These are phyloP conservation scores for Arthroderma sp. DNA, from an alignment of 2,329 filamentous ascomycete genomes.

Conservation along the genomic window DNA sequence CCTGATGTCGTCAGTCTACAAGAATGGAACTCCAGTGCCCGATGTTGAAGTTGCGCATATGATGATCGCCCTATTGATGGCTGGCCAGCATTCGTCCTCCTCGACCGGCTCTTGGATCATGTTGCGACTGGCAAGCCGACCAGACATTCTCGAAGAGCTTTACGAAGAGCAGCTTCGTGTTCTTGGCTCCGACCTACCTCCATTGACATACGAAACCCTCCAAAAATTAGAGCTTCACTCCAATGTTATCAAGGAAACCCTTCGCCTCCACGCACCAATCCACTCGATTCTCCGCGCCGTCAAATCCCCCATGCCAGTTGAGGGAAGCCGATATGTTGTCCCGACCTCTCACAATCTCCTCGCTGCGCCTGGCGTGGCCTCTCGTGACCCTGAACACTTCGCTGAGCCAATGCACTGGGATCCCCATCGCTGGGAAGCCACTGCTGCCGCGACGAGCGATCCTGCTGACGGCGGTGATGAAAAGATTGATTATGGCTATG, in stretches of 20 bases:
- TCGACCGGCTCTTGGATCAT: constrained; percentile 78
- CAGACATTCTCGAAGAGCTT: constrained; percentile 68
- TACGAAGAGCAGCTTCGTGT: constrained; percentile 66
- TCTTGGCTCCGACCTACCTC: constrained; percentile 61
- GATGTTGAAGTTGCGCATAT: constrained; percentile 80
- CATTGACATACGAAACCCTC: constrained; percentile 64
- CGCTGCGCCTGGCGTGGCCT: constrained; percentile 71
- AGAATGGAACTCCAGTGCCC: constrained; percentile 64
- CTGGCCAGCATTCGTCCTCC: constrained; percentile 77
- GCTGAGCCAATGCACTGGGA: constrained; percentile 74
- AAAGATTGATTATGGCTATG: constrained; percentile 88
- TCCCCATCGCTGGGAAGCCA: constrained; percentile 76
- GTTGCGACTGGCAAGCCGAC: constrained; percentile 62
- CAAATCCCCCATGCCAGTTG: constrained; percentile 71
- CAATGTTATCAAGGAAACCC: constrained; percentile 80
- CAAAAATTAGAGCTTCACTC: constrained; percentile 67
- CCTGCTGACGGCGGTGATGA: constrained; percentile 47
- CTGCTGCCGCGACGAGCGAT: constrained; percentile 34
- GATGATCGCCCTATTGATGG: constrained; percentile 90
- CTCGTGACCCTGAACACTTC: constrained; percentile 61
- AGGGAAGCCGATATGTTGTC: constrained; percentile 70
- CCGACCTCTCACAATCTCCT: constrained; percentile 70
- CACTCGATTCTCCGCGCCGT: constrained; percentile 91
- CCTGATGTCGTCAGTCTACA: constrained; percentile 73
- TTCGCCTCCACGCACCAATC: constrained; percentile 81